Conservation (phyloP, 2,329 filamentous ascomycete species). For the Colletotrichum sp. region DNA sequence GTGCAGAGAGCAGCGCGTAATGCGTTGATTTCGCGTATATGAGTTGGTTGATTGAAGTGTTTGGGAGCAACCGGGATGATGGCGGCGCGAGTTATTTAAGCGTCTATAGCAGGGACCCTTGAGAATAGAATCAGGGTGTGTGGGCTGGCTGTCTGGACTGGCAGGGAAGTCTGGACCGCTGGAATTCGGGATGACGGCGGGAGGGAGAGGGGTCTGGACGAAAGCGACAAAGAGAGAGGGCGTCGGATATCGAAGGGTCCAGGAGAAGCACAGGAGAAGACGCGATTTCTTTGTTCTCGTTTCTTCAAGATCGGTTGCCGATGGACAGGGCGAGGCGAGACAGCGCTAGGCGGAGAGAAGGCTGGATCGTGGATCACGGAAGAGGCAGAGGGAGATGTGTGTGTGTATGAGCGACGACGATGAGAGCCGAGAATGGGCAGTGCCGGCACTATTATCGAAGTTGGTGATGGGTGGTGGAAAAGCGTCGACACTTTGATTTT, state of each 20-base stretch:
- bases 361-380: slow-evolving; percentile 3
- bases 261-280: not conserved
- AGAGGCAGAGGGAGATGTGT: not conserved
- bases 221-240: slow-evolving; percentile 16
- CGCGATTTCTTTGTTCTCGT: not conserved
- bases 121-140: not conserved
- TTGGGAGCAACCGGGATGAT: slow-evolving; percentile 13
- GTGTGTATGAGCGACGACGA: not conserved
- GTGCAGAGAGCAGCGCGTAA: not conserved
- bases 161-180: slow-evolving; percentile 15
- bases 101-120: not conserved
- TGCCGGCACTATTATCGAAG: not conserved
- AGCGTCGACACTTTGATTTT: not conserved
- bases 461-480: not conserved
- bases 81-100: slow-evolving; percentile 13
- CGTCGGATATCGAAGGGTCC: slow-evolving; percentile 4
- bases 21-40: slow-evolving; percentile 5
- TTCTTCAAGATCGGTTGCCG: not conserved
- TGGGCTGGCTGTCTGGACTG: not conserved
- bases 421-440: not conserved
- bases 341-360: slow-evolving; percentile 9
- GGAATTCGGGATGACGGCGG: slow-evolving; percentile 6
- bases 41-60: slow-evolving; percentile 2
- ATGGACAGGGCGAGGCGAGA: slow-evolving; percentile 15
- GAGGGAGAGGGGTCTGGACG: not conserved